Evolutionary conservation across 1,284 basidiomycete species (phyloP).

Genomic region (Malassezia caprae): DNA sequence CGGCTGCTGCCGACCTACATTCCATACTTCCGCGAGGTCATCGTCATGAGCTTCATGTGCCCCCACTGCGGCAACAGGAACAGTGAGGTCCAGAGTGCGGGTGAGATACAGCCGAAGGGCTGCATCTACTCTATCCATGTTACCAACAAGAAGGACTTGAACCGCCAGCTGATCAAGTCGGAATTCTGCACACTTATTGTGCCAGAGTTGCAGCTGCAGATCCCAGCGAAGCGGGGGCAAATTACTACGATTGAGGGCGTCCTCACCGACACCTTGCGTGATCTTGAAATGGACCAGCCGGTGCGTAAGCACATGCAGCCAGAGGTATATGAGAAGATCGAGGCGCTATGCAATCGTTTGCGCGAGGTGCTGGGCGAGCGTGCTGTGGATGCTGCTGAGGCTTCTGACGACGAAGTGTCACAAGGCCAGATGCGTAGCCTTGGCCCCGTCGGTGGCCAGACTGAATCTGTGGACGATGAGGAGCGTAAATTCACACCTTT

Average conservation of each 20-base stretch:
- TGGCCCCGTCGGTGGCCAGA: slow-evolving; percentile 20
- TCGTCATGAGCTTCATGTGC: slow-evolving; percentile 91
- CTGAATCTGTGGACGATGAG: slow-evolving; percentile 23
- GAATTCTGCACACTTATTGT: slow-evolving; percentile 69
- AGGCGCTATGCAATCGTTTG: slow-evolving; percentile 62
- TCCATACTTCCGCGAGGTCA: slow-evolving; percentile 89
- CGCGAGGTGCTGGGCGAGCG: slow-evolving; percentile 57
- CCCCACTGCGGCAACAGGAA: slow-evolving; percentile 82
- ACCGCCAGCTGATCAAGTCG: slow-evolving; percentile 90
- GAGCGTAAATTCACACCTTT: slow-evolving; percentile 62
- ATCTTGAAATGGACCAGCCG: slow-evolving; percentile 75
- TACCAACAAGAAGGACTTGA: slow-evolving; percentile 62
- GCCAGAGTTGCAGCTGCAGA: slow-evolving; percentile 80
- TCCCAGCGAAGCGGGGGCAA: slow-evolving; percentile 73
- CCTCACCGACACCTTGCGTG: slow-evolving; percentile 70
- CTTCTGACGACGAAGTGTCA: slow-evolving; percentile 44
- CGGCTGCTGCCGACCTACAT: slow-evolving; percentile 85
- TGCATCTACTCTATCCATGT: slow-evolving; percentile 70
- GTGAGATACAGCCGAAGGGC: slow-evolving; percentile 61
- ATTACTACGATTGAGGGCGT: slow-evolving; percentile 93
- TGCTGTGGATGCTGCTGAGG: slow-evolving; percentile 21
- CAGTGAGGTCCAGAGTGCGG: slow-evolving; percentile 90
- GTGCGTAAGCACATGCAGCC: slow-evolving; percentile 74
- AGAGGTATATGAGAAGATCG: slow-evolving; percentile 66
- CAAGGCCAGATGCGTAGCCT: slow-evolving; percentile 18